A percentile compares a stretch with the other conserved stretches of the same genome.
These are phyloP conservation scores for Salix exigua DNA, from an alignment of 345 rosid species.

Conservation along the genomic window DNA sequence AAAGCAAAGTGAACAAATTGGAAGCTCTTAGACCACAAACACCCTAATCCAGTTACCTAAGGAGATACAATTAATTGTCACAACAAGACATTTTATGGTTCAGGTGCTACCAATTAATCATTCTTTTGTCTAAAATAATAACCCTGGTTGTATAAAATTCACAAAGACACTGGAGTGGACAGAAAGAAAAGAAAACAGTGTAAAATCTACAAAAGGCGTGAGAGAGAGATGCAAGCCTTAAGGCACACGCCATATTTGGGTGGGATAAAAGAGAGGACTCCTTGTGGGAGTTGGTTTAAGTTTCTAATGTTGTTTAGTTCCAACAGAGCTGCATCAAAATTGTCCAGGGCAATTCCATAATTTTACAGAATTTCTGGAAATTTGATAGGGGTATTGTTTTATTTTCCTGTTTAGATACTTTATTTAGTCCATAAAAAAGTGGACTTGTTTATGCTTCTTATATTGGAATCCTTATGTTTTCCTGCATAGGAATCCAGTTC, in stretches of 20 bases:
- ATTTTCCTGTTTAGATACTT: neutral
- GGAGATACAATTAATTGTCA: neutral
- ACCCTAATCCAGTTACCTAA: neutral
- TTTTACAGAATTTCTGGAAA: neutral
- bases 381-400: neutral
- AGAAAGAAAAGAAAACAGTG: neutral
- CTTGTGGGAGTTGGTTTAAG: neutral
- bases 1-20: neutral
- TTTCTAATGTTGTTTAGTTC: neutral
- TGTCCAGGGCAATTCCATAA: neutral
- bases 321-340: neutral
- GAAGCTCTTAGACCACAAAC: neutral
- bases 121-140: neutral
- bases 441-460: neutral
- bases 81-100: neutral
- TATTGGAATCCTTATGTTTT: neutral
- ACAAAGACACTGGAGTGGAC: neutral
- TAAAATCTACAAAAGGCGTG: neutral
- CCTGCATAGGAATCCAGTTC: neutral
- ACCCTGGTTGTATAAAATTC: neutral
- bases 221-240: neutral
- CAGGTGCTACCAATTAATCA: neutral
- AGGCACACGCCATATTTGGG: neutral
- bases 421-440: neutral
- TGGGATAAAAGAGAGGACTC: neutral